These are phyloP conservation scores for Aspergillus jensenii DNA, from an alignment of 2,329 filamentous ascomycete genomes.

Conservation along the genomic window DNA sequence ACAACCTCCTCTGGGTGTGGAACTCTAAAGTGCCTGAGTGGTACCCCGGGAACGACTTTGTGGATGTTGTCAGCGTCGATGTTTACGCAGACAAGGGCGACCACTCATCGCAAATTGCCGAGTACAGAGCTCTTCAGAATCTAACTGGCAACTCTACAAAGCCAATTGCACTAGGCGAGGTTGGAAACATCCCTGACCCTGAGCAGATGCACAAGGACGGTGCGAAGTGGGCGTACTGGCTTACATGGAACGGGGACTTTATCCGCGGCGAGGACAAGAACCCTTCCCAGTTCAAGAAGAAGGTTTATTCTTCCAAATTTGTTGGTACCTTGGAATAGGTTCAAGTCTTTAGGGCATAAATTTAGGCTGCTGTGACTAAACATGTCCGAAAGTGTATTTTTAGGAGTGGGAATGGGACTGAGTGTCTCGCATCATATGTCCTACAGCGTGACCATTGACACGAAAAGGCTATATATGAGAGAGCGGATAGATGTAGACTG, in stretches of 20 bases:
- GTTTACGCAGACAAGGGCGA: constrained; percentile 7
- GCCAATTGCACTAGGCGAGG: neutral
- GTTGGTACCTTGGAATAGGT: neutral
- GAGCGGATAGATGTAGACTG: too few species aligned
- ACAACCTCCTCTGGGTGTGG: constrained; percentile 13
- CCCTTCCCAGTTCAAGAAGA: neutral
- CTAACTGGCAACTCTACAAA: neutral
- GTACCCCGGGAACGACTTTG: constrained; percentile 13
- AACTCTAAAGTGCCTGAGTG: constrained; percentile 5
- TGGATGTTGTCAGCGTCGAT: constrained; percentile 11
- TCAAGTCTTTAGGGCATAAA: too few species aligned
- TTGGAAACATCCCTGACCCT: neutral
- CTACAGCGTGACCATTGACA: too few species aligned
- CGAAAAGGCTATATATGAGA: too few species aligned
- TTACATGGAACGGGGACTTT: neutral
- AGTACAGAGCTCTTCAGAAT: constrained; percentile 3
- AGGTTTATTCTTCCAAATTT: neutral
- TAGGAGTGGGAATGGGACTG: too few species aligned
- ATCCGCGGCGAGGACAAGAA: neutral
- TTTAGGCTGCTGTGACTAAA: too few species aligned
- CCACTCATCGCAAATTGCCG: constrained; percentile 3
- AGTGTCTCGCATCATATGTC: too few species aligned
- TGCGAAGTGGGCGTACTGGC: neutral
- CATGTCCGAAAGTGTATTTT: too few species aligned
- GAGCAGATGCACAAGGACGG: neutral